These are phyloP conservation scores for Pythium dissotocum DNA, from an alignment of 352 stramenopile species.

Conservation along the genomic window DNA sequence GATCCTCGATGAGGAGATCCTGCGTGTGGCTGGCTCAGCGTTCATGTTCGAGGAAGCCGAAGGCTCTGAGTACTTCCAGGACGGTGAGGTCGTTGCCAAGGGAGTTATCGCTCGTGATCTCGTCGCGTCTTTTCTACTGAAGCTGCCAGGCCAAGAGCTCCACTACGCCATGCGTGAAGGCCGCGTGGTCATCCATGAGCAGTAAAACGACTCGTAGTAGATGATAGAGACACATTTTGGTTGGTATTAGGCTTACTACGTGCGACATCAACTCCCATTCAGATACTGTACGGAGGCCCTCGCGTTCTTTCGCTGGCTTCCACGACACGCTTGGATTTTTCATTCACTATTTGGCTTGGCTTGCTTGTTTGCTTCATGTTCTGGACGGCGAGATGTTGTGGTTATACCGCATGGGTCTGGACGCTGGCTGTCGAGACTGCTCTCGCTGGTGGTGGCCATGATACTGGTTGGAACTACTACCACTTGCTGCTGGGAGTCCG, in stretches of 20 bases:
- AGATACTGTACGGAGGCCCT: neutral
- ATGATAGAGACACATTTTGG: neutral
- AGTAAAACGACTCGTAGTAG: neutral
- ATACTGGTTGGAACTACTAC: neutral
- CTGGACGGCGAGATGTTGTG: conserved; percentile 7
- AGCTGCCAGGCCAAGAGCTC: conserved; percentile 11
- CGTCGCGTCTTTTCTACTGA: conserved; percentile 10
- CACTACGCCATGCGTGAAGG: conserved; percentile 9
- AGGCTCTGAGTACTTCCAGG: conserved; percentile 9
- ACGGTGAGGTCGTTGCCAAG: neutral
- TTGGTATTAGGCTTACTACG: neutral
- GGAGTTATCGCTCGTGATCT: conserved; percentile 10
- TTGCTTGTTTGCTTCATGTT: neutral
- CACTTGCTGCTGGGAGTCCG: neutral
- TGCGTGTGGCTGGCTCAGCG: conserved; percentile 5
- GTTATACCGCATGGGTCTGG: conserved; percentile 1
- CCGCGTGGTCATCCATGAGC: conserved; percentile 11
- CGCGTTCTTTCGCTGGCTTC: neutral
- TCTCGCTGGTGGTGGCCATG: neutral
- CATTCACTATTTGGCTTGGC: too few relatives aligned
- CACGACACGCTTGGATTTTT: neutral
- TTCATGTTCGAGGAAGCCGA: conserved; percentile 12
- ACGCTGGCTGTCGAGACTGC: conserved; percentile 2
- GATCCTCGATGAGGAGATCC: neutral
- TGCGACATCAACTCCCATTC: neutral